These are phyloP conservation scores for Trichoderma oligosporum DNA, from an alignment of 2,329 filamentous ascomycete species.

Conservation along the genomic window DNA sequence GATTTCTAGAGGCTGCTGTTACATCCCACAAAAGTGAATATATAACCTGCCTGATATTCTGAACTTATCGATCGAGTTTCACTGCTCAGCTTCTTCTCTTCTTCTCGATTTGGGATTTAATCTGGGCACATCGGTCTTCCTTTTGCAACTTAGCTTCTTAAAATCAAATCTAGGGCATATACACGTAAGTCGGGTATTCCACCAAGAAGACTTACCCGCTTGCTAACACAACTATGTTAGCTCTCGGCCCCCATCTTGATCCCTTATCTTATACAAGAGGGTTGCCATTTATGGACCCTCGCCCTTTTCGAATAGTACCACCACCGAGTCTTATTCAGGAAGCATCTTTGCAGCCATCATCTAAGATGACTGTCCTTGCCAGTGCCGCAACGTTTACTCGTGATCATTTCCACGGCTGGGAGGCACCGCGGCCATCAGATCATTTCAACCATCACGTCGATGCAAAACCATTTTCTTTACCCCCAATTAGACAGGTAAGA, in stretches of 20 bases:
- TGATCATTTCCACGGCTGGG: slow-evolving; percentile 43
- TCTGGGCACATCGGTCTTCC: too few relatives aligned
- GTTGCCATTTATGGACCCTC: slow-evolving; percentile 5
- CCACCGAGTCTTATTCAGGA: not conserved
- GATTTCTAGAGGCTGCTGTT: not conserved
- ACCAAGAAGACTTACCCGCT: too few relatives aligned
- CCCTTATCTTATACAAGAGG: not conserved
- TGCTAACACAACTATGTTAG: not conserved
- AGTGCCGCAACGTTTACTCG: slow-evolving; percentile 43
- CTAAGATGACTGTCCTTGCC: slow-evolving; percentile 50
- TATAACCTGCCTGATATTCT: not conserved
- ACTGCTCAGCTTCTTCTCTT: not conserved
- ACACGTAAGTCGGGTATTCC: not conserved
- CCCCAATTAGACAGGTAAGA: slow-evolving; percentile 53
- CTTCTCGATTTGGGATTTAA: too few relatives aligned
- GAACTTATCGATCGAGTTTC: not conserved
- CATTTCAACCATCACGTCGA: slow-evolving; percentile 37
- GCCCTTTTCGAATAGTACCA: slow-evolving; percentile 21
- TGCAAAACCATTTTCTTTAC: slow-evolving; percentile 43
- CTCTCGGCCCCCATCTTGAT: not conserved
- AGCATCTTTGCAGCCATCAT: not conserved
- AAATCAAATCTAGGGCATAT: not conserved
- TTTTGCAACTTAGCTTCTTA: too few relatives aligned
- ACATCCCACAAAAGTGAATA: not conserved
- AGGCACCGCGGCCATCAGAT: slow-evolving; percentile 35